These are phyloP conservation scores for Chrysopogon serrulatus DNA, from an alignment of 176 grass and related monocot genomes.

Conservation along the genomic window DNA sequence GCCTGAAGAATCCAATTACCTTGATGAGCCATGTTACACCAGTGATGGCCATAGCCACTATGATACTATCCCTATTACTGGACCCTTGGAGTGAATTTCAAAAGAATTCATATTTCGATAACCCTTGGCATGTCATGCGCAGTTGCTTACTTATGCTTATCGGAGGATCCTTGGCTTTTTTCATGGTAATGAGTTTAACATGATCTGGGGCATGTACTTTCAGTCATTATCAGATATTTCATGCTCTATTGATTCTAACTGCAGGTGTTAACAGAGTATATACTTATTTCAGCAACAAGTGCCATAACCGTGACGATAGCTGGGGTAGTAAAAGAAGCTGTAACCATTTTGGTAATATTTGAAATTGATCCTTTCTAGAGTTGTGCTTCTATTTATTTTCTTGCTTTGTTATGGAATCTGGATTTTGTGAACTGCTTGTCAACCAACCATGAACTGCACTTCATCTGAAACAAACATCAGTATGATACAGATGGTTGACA, in stretches of 20 bases:
- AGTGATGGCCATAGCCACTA: conserved; percentile 85
- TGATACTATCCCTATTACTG: conserved; percentile 85
- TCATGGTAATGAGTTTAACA: conserved; percentile 67
- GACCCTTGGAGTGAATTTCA: conserved; percentile 94
- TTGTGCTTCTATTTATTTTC: background rate
- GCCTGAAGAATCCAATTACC: conserved; percentile 94
- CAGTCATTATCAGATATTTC: conserved; percentile 8
- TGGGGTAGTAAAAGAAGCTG: conserved; percentile 98
- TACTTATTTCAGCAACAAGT: conserved; percentile 99
- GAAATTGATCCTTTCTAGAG: background rate
- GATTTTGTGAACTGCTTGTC: background rate
- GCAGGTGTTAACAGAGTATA: conserved; percentile 98
- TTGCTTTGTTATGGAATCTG: background rate
- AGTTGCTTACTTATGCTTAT: conserved; percentile 95
- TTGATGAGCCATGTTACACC: conserved; percentile 96
- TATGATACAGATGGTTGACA: background rate
- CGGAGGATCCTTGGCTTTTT: conserved; percentile 88
- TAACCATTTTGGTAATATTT: conserved; percentile 91
- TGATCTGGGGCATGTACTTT: background rate
- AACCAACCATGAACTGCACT: conserved; percentile 7
- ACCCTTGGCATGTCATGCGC: conserved; percentile 66
- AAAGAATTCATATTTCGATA: conserved; percentile 86
- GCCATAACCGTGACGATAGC: conserved; percentile 98
- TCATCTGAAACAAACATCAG: background rate
- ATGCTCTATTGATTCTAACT: conserved; percentile 31